A percentile compares a stretch with the other conserved stretches of the same genome.
These are phyloP conservation scores for Glomus cerebriforme DNA, from an alignment of 192 early-diverging fungal species.

Conservation along the genomic window DNA sequence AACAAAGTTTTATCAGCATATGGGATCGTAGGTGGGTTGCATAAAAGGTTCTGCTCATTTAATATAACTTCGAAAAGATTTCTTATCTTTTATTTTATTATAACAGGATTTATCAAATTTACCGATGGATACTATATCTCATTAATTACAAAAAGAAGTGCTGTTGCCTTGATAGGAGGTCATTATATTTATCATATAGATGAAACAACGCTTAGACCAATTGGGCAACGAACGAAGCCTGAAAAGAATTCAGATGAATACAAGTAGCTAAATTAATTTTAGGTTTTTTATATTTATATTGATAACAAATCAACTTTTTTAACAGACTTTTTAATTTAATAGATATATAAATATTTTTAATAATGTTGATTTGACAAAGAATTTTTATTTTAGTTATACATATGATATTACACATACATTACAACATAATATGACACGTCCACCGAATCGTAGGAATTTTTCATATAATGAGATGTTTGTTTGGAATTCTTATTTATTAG, in stretches of 20 bases:
- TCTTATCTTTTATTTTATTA: neutral
- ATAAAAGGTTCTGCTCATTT: neutral
- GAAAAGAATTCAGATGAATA: constrained; percentile 77
- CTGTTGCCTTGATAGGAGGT: constrained; percentile 91
- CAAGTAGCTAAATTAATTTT: constrained; percentile 38
- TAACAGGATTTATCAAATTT: constrained; percentile 82
- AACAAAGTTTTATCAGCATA: constrained; percentile 65
- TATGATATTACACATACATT: constrained; percentile 94
- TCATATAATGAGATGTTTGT: constrained; percentile 88
- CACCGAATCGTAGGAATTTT: constrained; percentile 35
- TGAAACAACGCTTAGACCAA: constrained; percentile 76
- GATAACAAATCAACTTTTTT: neutral
- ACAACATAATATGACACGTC: constrained; percentile 83
- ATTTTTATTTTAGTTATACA: constrained; percentile 97
- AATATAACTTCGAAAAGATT: neutral
- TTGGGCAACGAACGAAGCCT: constrained; percentile 62
- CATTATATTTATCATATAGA: constrained; percentile 97
- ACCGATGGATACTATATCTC: constrained; percentile 93
- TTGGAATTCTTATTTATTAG: constrained; percentile 86
- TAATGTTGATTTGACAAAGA: constrained; percentile 90
- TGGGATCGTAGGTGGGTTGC: constrained; percentile 68
- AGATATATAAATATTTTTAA: constrained; percentile 83
- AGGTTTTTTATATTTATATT: neutral
- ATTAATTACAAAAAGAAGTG: constrained; percentile 76
- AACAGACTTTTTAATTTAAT: neutral